phyloP scores from a whole-genome alignment of 192 early-diverging fungal species.

The Umbelopsis isabellina region DNA sequence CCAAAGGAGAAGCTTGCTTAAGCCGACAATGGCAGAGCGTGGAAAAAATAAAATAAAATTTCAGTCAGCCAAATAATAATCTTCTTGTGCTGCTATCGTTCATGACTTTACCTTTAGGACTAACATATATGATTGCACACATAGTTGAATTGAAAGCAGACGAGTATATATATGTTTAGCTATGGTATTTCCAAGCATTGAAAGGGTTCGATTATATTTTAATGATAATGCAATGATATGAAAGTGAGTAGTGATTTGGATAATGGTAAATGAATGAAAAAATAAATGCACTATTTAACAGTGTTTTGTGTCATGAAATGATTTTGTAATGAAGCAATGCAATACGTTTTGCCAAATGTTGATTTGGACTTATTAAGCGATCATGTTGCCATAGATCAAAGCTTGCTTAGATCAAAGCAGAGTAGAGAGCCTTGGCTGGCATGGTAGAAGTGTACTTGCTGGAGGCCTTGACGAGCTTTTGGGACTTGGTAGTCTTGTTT shows the following conservation, averaged over 20 bases:
- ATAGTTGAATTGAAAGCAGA: not conserved
- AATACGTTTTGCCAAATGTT: not conserved
- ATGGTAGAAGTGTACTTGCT: not conserved
- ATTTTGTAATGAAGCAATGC: not conserved
- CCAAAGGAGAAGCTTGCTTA: not conserved
- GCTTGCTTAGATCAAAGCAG: conserved; percentile 9
- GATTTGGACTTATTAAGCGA: not conserved
- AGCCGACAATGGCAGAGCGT: too few relatives aligned
- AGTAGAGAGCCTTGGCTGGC: conserved; percentile 9
- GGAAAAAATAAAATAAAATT: too few relatives aligned
- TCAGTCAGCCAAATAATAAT: too few relatives aligned
- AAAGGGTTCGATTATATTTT: not conserved
- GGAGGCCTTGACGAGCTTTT: not conserved
- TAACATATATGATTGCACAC: not conserved
- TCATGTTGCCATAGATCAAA: not conserved
- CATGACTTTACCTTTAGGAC: too few relatives aligned
- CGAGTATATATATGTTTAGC: not conserved
- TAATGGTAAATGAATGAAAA: not conserved
- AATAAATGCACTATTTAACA: conserved; percentile 9
- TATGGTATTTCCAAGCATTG: not conserved
- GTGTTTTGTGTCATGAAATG: not conserved
- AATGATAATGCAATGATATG: not conserved
- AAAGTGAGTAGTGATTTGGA: not conserved
- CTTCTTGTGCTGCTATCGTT: too few relatives aligned
- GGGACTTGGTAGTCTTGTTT: not conserved